phyloP scores from a whole-genome alignment of 2,329 filamentous ascomycete genomes.

The Macrophomina phaseolina region DNA sequence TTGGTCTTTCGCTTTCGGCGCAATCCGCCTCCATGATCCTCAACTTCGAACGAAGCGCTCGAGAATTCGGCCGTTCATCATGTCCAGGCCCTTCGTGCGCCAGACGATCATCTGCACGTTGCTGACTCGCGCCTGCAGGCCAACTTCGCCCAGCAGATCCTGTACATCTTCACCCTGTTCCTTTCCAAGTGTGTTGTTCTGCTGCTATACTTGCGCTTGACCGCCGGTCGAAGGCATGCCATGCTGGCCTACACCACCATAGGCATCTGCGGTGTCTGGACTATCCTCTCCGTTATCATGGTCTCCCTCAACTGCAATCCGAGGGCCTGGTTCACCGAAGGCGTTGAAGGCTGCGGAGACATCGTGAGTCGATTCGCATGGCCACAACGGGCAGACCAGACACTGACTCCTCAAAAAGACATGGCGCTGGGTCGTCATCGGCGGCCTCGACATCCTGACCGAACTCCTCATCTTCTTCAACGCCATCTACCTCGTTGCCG shows the following conservation, averaged over 20 bases:
- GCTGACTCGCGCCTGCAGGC: conserved; percentile 32
- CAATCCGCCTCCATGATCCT: conserved; percentile 17
- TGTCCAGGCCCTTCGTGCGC: background rate
- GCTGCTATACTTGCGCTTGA: conserved; percentile 39
- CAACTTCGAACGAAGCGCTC: conserved; percentile 1
- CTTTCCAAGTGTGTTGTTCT: conserved; percentile 39
- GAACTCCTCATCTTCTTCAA: conserved; percentile 36
- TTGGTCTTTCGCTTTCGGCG: background rate
- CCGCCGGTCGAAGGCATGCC: conserved; percentile 33
- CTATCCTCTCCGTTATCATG: conserved; percentile 35
- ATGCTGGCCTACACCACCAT: conserved; percentile 34
- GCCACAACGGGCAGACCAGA: background rate
- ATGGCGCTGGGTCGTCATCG: conserved; percentile 39
- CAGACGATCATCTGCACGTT: background rate
- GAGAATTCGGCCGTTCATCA: conserved; percentile 1
- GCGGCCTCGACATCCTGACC: conserved; percentile 37
- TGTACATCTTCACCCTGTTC: conserved; percentile 38
- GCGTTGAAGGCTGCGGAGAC: conserved; percentile 21
- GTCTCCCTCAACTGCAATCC: conserved; percentile 38
- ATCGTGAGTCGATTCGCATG: conserved; percentile 31
- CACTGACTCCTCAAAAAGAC: conserved; percentile 29
- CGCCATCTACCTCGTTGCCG: conserved; percentile 28
- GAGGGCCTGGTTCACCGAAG: conserved; percentile 31
- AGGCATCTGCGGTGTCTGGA: conserved; percentile 35
- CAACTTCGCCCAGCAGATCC: conserved; percentile 39